A percentile compares a stretch with the other conserved stretches of the same genome.
phyloP scores from a whole-genome alignment of 1,139 yeast species.

The Zhuliangozyma parablackwelliae region DNA sequence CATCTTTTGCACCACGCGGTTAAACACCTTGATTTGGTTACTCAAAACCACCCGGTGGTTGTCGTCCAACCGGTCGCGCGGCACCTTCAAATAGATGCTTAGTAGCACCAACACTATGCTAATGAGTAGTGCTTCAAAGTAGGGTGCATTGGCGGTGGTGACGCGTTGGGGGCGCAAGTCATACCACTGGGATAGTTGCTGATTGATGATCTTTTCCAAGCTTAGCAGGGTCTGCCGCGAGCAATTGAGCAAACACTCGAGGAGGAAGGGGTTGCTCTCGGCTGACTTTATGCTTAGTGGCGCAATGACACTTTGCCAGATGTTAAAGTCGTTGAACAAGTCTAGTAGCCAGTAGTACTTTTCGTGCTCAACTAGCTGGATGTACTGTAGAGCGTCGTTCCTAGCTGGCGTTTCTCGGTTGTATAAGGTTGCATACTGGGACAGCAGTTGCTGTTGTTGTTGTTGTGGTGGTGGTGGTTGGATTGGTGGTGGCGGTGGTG shows the following conservation, averaged over 20 bases:
- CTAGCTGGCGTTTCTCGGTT: constrained; percentile 1
- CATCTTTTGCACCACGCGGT: constrained; percentile 21
- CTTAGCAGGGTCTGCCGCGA: constrained; percentile 13
- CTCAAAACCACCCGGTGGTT: constrained; percentile 18
- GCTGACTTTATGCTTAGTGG: constrained; percentile 22
- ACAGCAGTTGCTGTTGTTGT: background rate
- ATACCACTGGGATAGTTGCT: constrained; percentile 26
- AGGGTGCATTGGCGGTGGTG: background rate
- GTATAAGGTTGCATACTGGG: constrained; percentile 1
- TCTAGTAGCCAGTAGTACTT: constrained; percentile 39
- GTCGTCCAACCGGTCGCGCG: constrained; percentile 7
- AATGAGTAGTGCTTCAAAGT: constrained; percentile 22
- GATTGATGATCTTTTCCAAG: constrained; percentile 14
- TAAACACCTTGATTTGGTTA: constrained; percentile 32
- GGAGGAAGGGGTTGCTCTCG: constrained; percentile 16
- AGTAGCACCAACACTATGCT: constrained; percentile 27
- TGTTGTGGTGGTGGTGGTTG: background rate
- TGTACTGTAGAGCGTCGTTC: constrained; percentile 9
- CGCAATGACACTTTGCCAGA: constrained; percentile 42
- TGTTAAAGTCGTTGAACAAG: constrained; percentile 32
- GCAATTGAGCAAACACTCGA: constrained; percentile 31
- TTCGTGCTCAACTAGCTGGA: constrained; percentile 27
- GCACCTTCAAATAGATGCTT: constrained; percentile 14
- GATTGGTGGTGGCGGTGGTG: background rate
- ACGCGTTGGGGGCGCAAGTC: constrained; percentile 3